Base-by-base conservation (phyloP, 768 basidiomycete genomes). In the Trametes meyenii region DNA sequence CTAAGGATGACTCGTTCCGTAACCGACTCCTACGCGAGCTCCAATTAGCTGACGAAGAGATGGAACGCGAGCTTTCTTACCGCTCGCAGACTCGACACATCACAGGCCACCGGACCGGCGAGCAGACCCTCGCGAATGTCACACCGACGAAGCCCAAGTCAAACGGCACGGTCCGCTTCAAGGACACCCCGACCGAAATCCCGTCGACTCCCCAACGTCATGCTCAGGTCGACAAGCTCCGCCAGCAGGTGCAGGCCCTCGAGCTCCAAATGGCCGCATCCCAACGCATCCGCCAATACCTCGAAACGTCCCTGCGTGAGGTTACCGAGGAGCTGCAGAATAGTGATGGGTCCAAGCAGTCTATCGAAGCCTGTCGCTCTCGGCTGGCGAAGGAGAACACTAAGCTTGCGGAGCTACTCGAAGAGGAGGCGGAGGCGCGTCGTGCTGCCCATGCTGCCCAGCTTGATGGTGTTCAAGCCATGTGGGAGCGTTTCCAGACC, bases 181-280 rank as follows among this genome's bases (percentile, higher is more conserved):
- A 74, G 43, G 77, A 79, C 45, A 69, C 75, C 12, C 67, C 71
- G 2, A 65, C 73, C 0, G 75, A 80, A 26, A 58, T 74, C 0
- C 69, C 78, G 14, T 76, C 78, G 1, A 73, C 77, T 1, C 73
- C 77, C 8, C 83, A 85, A 52, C 77, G 76, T 52, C 81, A 77
- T 10, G 72, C 68, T 35, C 72, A 85, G 64, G 79, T 85, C 36
- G 74, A 76, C 50, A 79, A 75, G 6, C 79, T 86, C 39, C 83
- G 81, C 60, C 83, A 85, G 62, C 87, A 90, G 62, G 82, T 90
- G 8, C 85, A 88, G 62, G 77, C 83, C 19, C 79, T 89, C 17
- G 88, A 88, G 64, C 76, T 89, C 46, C 84, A 85, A 69, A 87
- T 89, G 79, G 81, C 79, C 1, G 85, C 86, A 11, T 88, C 87